A percentile compares a stretch with the other conserved stretches of the same genome.
These are phyloP conservation scores for Trichophyton verrucosum DNA, from an alignment of 2,329 filamentous ascomycete genomes.

Conservation along the genomic window DNA sequence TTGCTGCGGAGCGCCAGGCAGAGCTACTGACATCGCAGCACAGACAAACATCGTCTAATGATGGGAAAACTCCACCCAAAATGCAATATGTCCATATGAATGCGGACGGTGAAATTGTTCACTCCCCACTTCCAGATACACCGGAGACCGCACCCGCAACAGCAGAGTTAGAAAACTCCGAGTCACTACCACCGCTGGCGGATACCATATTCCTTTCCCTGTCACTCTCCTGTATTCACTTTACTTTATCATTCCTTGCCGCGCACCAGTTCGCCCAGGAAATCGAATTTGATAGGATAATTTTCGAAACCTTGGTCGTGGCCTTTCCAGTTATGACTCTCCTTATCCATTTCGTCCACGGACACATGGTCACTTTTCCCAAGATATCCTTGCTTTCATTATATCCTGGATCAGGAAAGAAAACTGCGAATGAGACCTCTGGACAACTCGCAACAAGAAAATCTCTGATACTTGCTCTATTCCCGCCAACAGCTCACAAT, in stretches of 20 bases:
- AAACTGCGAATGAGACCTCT: conserved; percentile 3
- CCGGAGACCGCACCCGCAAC: not conserved
- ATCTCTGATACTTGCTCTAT: conserved; percentile 21
- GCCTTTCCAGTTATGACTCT: conserved; percentile 34
- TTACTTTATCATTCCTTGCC: conserved; percentile 35
- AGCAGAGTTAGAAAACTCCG: conserved; percentile 11
- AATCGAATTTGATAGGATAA: conserved; percentile 21
- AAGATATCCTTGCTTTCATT: not conserved
- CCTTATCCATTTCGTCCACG: conserved; percentile 34
- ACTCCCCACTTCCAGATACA: conserved; percentile 15
- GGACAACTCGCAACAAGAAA: conserved; percentile 13
- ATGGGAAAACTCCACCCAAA: conserved; percentile 3
- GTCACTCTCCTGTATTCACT: conserved; percentile 33
- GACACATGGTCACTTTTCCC: conserved; percentile 29
- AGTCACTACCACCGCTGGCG: conserved; percentile 26
- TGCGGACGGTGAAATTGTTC: conserved; percentile 16
- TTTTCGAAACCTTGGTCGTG: conserved; percentile 26
- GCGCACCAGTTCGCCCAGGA: conserved; percentile 36
- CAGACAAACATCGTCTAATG: not conserved
- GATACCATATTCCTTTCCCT: conserved; percentile 34
- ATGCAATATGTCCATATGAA: conserved; percentile 22
- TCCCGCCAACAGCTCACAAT: conserved; percentile 24
- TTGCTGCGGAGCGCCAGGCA: conserved; percentile 33
- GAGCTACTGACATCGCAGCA: conserved; percentile 16
- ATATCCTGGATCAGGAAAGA: not conserved